Base-by-base conservation (phyloP, 2,329 filamentous ascomycete genomes). In the Colletotrichum musae region DNA sequence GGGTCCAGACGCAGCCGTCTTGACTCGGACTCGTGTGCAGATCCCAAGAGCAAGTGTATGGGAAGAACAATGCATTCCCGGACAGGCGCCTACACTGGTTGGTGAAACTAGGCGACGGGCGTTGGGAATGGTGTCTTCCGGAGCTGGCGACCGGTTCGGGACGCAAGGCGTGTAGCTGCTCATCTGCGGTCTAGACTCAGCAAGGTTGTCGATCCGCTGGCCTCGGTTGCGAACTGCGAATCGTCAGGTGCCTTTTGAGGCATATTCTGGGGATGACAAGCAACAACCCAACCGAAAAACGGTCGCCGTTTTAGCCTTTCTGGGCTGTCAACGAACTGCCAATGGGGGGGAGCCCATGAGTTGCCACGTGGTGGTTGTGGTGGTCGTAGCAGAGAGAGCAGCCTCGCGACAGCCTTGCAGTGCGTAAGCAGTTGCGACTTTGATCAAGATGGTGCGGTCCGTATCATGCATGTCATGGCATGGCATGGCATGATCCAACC, bases 161-260 rank as follows among this genome's bases (percentile, higher is more conserved):
- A 53, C 18, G 26, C 18, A 36, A 28, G 24, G 13, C 24, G 28
- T 66, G 54, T 26, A 52, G 32, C 24, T 26, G 51, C 51, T 28
- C 26, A 24, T 39, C 26, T 52, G 12, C 10, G 51, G 24, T 51
- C 61, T 54, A 59, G 66, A 56, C 56, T 28, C 41, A 18, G 18
- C 60, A 59, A 64, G 60, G 53, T 48, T 54, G 53, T 59, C 60
- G 65, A 64, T 68, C 54, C n/a, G 53, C 28, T 58, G 13, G 53
- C 53, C 53, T 51, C 54, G 18, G 65, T 54, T 53, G 65, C 54
- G 43, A 21, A 9, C 58, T 54, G 65, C 36, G 53, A 58, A 60
- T 69, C 54, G 61, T 68, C 50, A 52, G 54, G 32, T 51, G 32
- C 18, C 12, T 32, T 26, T 56, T 18, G 28, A 66, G 62, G 60